Evolutionary conservation across 305 asterid genomes (phyloP).

Genomic region (Salvia sclarea): DNA sequence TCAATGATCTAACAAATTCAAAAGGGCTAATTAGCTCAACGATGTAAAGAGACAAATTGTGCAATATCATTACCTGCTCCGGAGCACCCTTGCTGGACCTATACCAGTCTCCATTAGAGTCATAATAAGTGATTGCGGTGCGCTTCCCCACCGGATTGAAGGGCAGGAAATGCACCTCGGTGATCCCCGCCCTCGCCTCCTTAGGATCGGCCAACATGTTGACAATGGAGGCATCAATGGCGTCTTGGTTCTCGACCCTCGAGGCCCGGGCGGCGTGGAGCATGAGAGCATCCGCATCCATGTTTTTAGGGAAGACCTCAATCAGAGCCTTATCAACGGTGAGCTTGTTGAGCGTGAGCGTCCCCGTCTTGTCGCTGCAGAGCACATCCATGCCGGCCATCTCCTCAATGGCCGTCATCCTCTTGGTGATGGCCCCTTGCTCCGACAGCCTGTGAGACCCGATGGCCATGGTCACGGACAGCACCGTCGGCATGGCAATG

Average conservation of each 20-base stretch:
- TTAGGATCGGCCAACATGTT: conserved; percentile 57
- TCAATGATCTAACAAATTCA: conserved; percentile 58
- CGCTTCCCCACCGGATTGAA: conserved; percentile 92
- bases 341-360: conserved; percentile 70
- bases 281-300: conserved; percentile 45
- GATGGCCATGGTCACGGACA: conserved; percentile 76
- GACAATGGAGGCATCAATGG: conserved; percentile 67
- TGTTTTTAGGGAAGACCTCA: conserved; percentile 46
- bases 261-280: conserved; percentile 65
- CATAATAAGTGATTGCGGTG: conserved; percentile 82
- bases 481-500: conserved; percentile 74
- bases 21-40: neutral
- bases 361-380: conserved; percentile 78
- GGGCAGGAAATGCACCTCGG: conserved; percentile 89
- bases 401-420: conserved; percentile 81
- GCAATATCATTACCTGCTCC: conserved; percentile 62
- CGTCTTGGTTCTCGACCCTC: conserved; percentile 68
- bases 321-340: conserved; percentile 57
- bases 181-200: conserved; percentile 84
- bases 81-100: conserved; percentile 98
- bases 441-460: conserved; percentile 67
- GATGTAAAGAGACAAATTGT: too few relatives aligned
- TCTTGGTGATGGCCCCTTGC: conserved; percentile 74
- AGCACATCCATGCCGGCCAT: conserved; percentile 80
- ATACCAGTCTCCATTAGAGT: conserved; percentile 73